Conservation (phyloP, 2,329 filamentous ascomycete genomes). For the Daldinia sp. region DNA sequence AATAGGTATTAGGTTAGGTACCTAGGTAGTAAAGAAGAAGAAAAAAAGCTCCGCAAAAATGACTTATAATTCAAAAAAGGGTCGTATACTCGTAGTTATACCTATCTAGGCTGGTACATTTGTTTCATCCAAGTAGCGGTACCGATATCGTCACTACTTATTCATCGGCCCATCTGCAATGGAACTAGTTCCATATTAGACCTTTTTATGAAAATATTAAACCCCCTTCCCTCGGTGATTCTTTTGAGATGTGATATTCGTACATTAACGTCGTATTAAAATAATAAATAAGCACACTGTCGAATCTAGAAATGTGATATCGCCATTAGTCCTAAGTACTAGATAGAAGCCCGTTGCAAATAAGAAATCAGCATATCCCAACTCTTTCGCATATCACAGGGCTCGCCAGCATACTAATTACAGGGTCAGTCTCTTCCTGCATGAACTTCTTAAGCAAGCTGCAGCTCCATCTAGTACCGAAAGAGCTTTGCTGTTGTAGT, state of each 20-base stretch:
- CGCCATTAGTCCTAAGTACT: conserved; percentile 11
- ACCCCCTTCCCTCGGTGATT: conserved; percentile 30
- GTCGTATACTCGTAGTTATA: not conserved
- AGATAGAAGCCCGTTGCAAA: conserved; percentile 15
- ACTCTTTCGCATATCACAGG: conserved; percentile 7
- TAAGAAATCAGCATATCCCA: conserved; percentile 3
- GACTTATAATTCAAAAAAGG: not conserved
- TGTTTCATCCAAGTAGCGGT: conserved; percentile 11
- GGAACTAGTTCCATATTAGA: conserved; percentile 31
- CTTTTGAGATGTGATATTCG: conserved; percentile 36
- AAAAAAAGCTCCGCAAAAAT: conserved; percentile 1
- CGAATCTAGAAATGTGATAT: conserved; percentile 27
- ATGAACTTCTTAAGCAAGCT: conserved; percentile 17
- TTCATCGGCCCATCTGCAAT: conserved; percentile 24
- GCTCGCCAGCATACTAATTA: conserved; percentile 10
- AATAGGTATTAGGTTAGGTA: no score
- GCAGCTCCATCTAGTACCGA: conserved; percentile 18
- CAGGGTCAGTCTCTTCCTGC: conserved; percentile 13
- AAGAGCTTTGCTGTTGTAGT: conserved; percentile 19
- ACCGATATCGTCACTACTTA: conserved; percentile 22
- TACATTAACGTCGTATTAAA: conserved; percentile 33
- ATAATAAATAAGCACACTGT: conserved; percentile 18
- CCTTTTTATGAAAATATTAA: conserved; percentile 27
- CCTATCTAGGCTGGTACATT: conserved; percentile 2
- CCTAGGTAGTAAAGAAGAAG: no score